Base-by-base conservation (phyloP, 2,329 filamentous ascomycete species). In the Fusarium sp. region DNA sequence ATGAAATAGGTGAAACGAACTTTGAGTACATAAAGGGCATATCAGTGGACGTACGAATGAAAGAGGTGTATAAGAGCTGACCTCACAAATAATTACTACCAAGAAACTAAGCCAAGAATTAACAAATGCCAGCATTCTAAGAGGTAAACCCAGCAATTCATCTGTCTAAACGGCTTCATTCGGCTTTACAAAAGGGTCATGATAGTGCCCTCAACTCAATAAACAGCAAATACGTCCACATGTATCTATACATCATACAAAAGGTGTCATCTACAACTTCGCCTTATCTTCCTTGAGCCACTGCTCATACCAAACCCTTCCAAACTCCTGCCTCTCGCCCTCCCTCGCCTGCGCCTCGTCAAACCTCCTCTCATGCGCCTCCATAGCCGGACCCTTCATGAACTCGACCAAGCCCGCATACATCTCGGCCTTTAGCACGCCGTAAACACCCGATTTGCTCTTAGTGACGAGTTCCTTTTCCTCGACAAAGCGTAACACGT, bases 391-490 rank as follows among this genome's bases (percentile, higher is more conserved):
- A 5, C 81, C 81, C 58, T 85, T 85, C 69, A 94, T 76, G 71
- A 88, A 82, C 17, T 78, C 84, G 34, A 94, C 76, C 8, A 88
- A 86, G 76, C 92, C 88, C 22, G 88, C 84, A 78, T 91, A 94
- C 88, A 95, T 91, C 80, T 94, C 92, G 65, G 84, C 82, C 84
- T 94, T 95, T 76, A 96, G 80, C 56, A 84, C 75, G 5, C 91
- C 90, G 76, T 94, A 95, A 26, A 92, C 87, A 13, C 89, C 89
- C 34, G 85, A 87, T 69, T 86, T 84, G 1, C 85, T 85, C 83
- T 92, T 93, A 28, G 83, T 81, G 7, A 85, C 79, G 62, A 96
- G 78, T 50, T 85, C 85, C 45, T 86, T 82, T 58, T 90, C 86
- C 36, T 80, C 77, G 17, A 94, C 82, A 50, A 94, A 84, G 17